Base-by-base conservation (phyloP, 306 rosid species). In the Myrica gale region DNA sequence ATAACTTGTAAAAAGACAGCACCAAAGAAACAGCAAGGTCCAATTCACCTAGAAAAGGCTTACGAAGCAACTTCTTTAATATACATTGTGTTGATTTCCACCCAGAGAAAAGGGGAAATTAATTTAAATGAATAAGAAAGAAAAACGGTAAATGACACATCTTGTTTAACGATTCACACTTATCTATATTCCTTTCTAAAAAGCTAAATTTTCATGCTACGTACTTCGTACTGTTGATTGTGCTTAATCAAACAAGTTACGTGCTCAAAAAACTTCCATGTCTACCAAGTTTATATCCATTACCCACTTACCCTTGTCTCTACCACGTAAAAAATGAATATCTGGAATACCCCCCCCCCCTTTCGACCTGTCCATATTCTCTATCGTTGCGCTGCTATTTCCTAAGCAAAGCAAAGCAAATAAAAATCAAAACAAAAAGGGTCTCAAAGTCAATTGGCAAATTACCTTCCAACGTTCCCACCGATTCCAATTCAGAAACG, bases 381-480 rank as follows among this genome's bases (percentile, higher is more conserved):
- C 61, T 53, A 50, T 50, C 52, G 11, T 26, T 67, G 55, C 56
- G 61, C 69, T 43, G 37, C 19, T 54, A 62, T 76, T 48, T 23
- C 68, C 42, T 32, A 7, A n/a, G 21, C 55, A 23, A 23, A 23
- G 26, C 26, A 23, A 53, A 79, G 42, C 53, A 74, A 44, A 73
- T 65, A 80, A 50, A 80, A 82, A 76, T 61, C 41, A 73, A 71
- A 72, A 50, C 45, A 85, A 61, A 26, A 11, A 70, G 47, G 45
- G 76, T 65, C 37, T 9, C 60, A 68, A 17, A 71, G 12, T 37
- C 63, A 72, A 78, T 43, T 32, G 44, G 83, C 54, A 79, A 79
- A 46, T 81, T 76, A 95, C 97, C 97, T 95, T 92, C 98, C 95
- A 95, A 72, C 79, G 84, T 50, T 89, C 92, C 89, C 88, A 85